These are phyloP conservation scores for Diaporthe batatas DNA, from an alignment of 2,329 filamentous ascomycete genomes.

Conservation along the genomic window DNA sequence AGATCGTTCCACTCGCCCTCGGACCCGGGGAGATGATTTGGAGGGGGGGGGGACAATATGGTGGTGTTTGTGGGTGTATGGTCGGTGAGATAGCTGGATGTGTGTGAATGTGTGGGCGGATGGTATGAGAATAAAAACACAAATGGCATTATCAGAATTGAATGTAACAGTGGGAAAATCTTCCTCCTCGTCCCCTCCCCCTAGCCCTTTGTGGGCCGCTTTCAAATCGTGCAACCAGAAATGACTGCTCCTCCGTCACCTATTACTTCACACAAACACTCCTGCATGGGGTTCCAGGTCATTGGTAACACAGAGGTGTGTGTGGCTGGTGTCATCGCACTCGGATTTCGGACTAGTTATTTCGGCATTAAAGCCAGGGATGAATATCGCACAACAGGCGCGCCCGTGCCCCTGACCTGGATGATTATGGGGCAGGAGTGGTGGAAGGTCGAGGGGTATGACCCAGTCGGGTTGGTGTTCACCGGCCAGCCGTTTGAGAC, in stretches of 20 bases:
- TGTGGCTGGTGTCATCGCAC: conserved; percentile 20
- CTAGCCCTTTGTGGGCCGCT: background rate
- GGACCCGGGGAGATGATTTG: background rate
- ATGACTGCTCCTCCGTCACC: conserved; percentile 25
- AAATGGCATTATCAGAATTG: conserved; percentile 42
- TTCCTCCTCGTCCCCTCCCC: background rate
- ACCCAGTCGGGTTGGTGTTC: background rate
- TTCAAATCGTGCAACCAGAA: conserved; percentile 32
- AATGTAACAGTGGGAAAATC: conserved; percentile 36
- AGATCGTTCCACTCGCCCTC: background rate
- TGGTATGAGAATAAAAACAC: conserved; percentile 30
- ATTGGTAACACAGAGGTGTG: conserved; percentile 9
- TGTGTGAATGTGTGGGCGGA: conserved; percentile 11
- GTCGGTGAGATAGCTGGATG: conserved; percentile 7
- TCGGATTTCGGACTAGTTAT: background rate
- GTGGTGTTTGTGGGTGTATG: conserved; percentile 5
- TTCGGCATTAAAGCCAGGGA: background rate
- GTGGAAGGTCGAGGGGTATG: background rate
- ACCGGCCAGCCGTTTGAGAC: background rate
- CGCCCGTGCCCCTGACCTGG: background rate
- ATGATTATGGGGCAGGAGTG: background rate
- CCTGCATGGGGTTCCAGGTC: background rate
- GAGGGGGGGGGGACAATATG: background rate
- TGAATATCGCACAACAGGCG: background rate
- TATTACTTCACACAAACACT: conserved; percentile 23